Evolutionary conservation across 2,329 filamentous ascomycete species (phyloP).

Genomic region (Fusarium neocosmosporiellum): DNA sequence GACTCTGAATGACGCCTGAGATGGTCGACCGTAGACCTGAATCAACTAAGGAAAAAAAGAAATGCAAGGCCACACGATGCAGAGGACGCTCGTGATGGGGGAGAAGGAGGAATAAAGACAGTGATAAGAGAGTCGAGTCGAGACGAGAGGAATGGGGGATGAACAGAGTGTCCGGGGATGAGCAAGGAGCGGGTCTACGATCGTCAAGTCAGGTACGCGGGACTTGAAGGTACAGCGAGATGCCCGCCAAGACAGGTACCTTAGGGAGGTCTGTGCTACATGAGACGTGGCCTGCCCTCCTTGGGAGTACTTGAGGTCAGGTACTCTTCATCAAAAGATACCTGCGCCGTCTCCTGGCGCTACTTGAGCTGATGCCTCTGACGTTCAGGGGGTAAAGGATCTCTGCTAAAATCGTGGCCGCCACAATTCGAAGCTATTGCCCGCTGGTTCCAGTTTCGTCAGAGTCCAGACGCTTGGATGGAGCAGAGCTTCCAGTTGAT

Average conservation of each 20-base stretch:
- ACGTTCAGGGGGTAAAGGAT: conserved; percentile 22
- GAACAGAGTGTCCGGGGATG: conserved; percentile 35
- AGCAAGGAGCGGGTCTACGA: conserved; percentile 28
- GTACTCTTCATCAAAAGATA: conserved; percentile 7
- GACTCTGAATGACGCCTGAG: neutral
- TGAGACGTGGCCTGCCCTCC: conserved; percentile 5
- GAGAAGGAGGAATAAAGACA: neutral
- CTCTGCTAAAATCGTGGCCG: conserved; percentile 16
- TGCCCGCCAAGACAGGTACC: conserved; percentile 17
- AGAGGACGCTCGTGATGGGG: neutral
- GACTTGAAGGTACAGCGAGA: conserved; percentile 2
- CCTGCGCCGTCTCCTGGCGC: neutral
- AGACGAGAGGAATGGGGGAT: conserved; percentile 25
- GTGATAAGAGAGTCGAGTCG: neutral
- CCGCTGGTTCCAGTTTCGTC: neutral
- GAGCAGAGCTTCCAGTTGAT: neutral
- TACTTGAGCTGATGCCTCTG: neutral
- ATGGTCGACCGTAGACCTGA: conserved; percentile 3
- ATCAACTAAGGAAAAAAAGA: neutral
- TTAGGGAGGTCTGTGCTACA: conserved; percentile 9
- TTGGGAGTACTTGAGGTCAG: neutral
- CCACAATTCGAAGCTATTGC: conserved; percentile 20
- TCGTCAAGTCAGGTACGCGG: conserved; percentile 34
- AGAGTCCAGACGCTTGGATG: conserved; percentile 21
- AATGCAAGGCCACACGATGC: neutral